These are phyloP conservation scores for Talaromyces sp. DNA, from an alignment of 2,329 filamentous ascomycete genomes.

Conservation along the genomic window DNA sequence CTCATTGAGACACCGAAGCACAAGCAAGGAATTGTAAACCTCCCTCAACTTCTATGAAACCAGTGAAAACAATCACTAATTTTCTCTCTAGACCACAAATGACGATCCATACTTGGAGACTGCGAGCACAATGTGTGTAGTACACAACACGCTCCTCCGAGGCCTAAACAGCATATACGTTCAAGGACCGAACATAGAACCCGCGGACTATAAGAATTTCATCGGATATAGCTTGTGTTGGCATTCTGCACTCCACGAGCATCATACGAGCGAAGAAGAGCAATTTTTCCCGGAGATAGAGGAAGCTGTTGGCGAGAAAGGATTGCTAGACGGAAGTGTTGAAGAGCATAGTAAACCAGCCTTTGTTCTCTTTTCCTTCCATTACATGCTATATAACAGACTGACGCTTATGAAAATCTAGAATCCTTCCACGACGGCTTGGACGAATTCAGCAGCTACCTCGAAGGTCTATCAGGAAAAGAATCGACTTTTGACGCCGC, in stretches of 20 bases:
- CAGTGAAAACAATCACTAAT: background rate
- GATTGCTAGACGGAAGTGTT: conserved; percentile 32
- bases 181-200: conserved; percentile 25
- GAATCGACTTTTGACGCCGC: conserved; percentile 6
- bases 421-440: conserved; percentile 4
- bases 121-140: conserved; percentile 22
- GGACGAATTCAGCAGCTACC: conserved; percentile 1
- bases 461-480: conserved; percentile 5
- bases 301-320: conserved; percentile 27
- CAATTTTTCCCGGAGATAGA: conserved; percentile 35
- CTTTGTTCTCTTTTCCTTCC: background rate
- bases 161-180: conserved; percentile 42
- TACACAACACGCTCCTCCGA: conserved; percentile 41
- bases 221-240: conserved; percentile 35
- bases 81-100: background rate
- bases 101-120: conserved; percentile 10
- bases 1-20: conserved; percentile 13
- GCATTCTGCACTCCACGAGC: conserved; percentile 34
- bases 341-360: conserved; percentile 30
- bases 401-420: background rate
- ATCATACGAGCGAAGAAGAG: conserved; percentile 38
- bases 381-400: background rate
- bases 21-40: conserved; percentile 5
- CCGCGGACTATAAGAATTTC: conserved; percentile 33
- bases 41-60: background rate